A percentile compares a stretch with the other conserved stretches of the same genome.
Evolutionary conservation across 2,329 filamentous ascomycete species (phyloP).

Genomic region (Fusarium sambucinum): DNA sequence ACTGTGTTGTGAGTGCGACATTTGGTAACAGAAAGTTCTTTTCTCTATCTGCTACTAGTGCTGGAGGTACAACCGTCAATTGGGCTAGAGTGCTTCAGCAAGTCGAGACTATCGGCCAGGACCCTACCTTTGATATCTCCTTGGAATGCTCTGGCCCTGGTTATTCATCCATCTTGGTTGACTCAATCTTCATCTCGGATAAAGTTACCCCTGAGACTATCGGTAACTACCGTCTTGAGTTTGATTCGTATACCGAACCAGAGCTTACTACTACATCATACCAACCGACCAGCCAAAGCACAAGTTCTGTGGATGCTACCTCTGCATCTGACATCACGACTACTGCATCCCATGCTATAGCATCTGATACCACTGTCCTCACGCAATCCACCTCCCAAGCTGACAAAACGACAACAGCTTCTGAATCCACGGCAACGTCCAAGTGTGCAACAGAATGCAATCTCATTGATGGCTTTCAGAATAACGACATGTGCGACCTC

Average conservation of each 20-base stretch:
- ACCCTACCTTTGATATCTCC: constrained; percentile 10
- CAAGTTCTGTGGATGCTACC: rapidly evolving
- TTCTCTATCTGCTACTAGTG: neutral
- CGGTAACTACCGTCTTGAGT: constrained; percentile 6
- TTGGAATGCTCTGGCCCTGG: constrained; percentile 14
- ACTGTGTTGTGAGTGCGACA: neutral
- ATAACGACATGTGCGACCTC: neutral
- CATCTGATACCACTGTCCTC: neutral
- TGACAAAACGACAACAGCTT: neutral
- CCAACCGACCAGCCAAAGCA: neutral
- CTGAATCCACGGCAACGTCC: neutral
- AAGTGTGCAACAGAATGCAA: neutral
- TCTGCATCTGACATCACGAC: neutral
- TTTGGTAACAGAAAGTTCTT: constrained; percentile 4
- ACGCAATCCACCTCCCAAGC: neutral
- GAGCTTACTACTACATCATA: neutral
- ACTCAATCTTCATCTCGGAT: constrained; percentile 11
- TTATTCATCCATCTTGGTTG: neutral
- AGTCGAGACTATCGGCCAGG: neutral
- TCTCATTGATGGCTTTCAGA: rapidly evolving
- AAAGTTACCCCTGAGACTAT: constrained; percentile 25
- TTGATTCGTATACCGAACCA: neutral
- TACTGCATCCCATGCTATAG: neutral
- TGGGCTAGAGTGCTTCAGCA: constrained; percentile 12
- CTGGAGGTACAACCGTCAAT: neutral